phyloP scores from a whole-genome alignment of 441 rosid species.

The Croton setiger region DNA sequence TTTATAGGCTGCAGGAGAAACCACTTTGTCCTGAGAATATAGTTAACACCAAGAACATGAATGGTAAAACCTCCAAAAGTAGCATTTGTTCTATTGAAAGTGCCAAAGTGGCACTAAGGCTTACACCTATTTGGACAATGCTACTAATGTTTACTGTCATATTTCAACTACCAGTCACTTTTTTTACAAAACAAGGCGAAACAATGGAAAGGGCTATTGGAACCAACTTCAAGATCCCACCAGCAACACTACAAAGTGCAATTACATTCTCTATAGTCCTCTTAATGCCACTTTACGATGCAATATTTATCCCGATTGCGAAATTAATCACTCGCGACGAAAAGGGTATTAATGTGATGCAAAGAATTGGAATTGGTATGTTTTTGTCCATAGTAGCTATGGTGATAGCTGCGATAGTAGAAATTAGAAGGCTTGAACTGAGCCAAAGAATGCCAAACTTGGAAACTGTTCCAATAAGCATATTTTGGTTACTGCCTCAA shows the following conservation, averaged over 20 bases:
- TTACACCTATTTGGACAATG: slow-evolving; percentile 87
- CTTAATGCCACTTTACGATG: slow-evolving; percentile 77
- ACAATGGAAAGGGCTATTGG: slow-evolving; percentile 79
- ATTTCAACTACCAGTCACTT: slow-evolving; percentile 83
- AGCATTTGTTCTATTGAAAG: slow-evolving; percentile 33
- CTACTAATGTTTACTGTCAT: slow-evolving; percentile 86
- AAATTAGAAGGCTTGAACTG: slow-evolving; percentile 52
- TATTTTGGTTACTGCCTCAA: slow-evolving; percentile 83
- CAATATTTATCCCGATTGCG: slow-evolving; percentile 52
- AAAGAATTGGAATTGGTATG: slow-evolving; percentile 94
- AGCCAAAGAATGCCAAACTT: slow-evolving; percentile 28
- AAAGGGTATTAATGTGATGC: slow-evolving; percentile 59
- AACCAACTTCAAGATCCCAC: slow-evolving; percentile 72
- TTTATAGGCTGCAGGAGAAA: slow-evolving; percentile 78
- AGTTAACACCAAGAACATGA: slow-evolving; percentile 20
- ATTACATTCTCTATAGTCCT: slow-evolving; percentile 81
- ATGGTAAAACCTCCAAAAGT: slow-evolving; percentile 23
- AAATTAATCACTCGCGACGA: slow-evolving; percentile 41
- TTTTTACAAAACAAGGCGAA: slow-evolving; percentile 91
- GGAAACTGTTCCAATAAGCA: slow-evolving; percentile 44
- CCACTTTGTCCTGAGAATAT: slow-evolving; percentile 54
- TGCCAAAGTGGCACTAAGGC: slow-evolving; percentile 43
- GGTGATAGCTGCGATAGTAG: slow-evolving; percentile 73
- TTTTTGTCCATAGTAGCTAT: slow-evolving; percentile 73
- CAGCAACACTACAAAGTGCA: slow-evolving; percentile 86